Evolutionary conservation across 306 rosid species (phyloP).

Genomic region (Prunus davidiana): DNA sequence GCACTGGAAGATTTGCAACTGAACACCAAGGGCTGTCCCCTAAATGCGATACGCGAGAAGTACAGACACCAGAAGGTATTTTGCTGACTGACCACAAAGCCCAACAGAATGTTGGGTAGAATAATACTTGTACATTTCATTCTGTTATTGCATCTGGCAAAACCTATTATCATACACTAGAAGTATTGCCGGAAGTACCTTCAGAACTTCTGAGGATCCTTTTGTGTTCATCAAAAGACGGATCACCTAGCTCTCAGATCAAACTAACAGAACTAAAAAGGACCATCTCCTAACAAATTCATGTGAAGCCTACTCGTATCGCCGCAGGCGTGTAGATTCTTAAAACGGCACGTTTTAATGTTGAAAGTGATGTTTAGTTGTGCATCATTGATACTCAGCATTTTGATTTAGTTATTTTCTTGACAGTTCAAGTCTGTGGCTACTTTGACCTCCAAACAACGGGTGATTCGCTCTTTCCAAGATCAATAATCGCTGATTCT

Average conservation of each 20-base stretch:
- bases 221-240: neutral
- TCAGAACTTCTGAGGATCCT: too few species aligned
- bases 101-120: neutral
- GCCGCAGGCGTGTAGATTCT: neutral
- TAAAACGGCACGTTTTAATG: neutral
- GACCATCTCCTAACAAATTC: neutral
- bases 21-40: conserved; percentile 54
- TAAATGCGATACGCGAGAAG: conserved; percentile 69
- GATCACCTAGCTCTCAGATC: too few species aligned
- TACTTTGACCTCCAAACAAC: conserved; percentile 40
- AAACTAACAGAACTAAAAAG: too few species aligned
- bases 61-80: conserved; percentile 70
- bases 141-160: neutral
- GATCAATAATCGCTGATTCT: conserved; percentile 31
- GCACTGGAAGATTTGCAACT: conserved; percentile 69
- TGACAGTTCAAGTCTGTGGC: conserved; percentile 82
- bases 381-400: neutral
- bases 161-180: too few species aligned
- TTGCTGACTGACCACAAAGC: neutral
- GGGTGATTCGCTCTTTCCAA: conserved; percentile 51
- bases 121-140: neutral
- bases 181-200: too few species aligned
- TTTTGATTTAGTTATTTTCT: conserved; percentile 4
- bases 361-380: neutral
- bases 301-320: neutral